phyloP scores from a whole-genome alignment of 371 early-diverging fungal genomes.

The Rhizopus microsporus region DNA sequence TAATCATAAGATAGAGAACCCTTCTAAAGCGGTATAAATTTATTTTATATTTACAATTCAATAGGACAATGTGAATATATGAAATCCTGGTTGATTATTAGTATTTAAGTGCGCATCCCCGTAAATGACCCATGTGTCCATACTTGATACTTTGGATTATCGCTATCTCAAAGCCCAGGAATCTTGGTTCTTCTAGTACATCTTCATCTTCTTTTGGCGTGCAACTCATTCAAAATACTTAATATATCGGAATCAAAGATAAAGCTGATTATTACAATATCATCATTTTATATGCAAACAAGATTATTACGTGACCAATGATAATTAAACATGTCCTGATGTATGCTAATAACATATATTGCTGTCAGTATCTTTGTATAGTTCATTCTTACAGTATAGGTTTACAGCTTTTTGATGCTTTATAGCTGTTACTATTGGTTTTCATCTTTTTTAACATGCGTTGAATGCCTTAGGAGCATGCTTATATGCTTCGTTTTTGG shows the following conservation, averaged over 20 bases:
- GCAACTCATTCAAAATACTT: constrained; percentile 15
- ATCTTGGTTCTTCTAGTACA: constrained; percentile 7
- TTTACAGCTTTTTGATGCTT: constrained; percentile 11
- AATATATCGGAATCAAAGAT: too few species aligned
- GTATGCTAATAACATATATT: too few species aligned
- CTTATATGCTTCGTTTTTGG: constrained; percentile 8
- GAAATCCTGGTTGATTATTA: neutral
- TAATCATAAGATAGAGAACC: too few species aligned
- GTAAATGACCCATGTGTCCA: constrained; percentile 8
- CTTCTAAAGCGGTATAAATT: too few species aligned
- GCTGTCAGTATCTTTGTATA: neutral
- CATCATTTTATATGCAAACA: too few species aligned
- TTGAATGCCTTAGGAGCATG: neutral
- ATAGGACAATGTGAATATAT: too few species aligned
- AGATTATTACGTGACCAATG: too few species aligned
- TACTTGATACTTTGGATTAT: constrained; percentile 15
- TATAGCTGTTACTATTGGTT: constrained; percentile 7
- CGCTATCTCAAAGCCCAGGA: constrained; percentile 6
- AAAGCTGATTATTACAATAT: too few species aligned
- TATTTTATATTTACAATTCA: too few species aligned
- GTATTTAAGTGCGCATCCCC: constrained; percentile 6
- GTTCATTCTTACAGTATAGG: too few species aligned
- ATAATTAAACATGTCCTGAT: too few species aligned
- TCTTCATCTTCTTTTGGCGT: constrained; percentile 12
- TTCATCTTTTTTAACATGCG: constrained; percentile 3